Evolutionary conservation across 139 green algal species (phyloP).

Genomic region (Volvox africanus): DNA sequence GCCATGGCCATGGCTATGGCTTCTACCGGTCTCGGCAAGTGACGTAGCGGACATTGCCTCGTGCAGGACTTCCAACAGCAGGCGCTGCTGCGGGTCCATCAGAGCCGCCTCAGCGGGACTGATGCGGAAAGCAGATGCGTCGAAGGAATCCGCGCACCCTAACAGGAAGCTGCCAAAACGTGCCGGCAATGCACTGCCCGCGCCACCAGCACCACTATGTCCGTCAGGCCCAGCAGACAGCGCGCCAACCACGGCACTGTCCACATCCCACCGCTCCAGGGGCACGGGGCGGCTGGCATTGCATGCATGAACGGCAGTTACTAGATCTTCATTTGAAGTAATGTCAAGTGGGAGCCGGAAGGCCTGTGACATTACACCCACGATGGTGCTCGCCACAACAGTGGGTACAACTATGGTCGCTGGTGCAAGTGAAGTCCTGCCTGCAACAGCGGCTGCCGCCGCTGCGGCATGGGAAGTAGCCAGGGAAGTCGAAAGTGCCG

Average conservation of each 20-base stretch:
- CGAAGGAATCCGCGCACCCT: conserved; percentile 69
- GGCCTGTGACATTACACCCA: not conserved
- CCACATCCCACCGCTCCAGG: conserved; percentile 65
- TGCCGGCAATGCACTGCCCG: conserved; percentile 20
- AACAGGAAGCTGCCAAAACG: conserved; percentile 78
- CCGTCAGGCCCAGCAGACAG: conserved; percentile 3
- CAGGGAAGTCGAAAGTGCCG: not conserved
- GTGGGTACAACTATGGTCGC: not conserved
- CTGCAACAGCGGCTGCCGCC: no score
- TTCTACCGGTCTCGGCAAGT: not conserved
- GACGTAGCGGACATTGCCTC: conserved; percentile 39
- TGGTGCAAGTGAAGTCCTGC: not conserved
- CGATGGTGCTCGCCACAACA: not conserved
- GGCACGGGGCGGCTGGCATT: conserved; percentile 36
- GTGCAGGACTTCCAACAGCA: conserved; percentile 71
- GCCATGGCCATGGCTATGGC: not conserved
- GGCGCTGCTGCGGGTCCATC: conserved; percentile 87
- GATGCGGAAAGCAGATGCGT: conserved; percentile 76
- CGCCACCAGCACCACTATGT: not conserved
- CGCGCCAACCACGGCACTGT: conserved; percentile 4
- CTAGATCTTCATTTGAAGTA: not conserved
- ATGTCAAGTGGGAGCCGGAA: not conserved
- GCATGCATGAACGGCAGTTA: not conserved
- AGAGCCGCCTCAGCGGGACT: conserved; percentile 76
- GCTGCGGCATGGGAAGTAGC: not conserved